Base-by-base conservation (phyloP, 768 basidiomycete species). In the Auricularia sp. region DNA sequence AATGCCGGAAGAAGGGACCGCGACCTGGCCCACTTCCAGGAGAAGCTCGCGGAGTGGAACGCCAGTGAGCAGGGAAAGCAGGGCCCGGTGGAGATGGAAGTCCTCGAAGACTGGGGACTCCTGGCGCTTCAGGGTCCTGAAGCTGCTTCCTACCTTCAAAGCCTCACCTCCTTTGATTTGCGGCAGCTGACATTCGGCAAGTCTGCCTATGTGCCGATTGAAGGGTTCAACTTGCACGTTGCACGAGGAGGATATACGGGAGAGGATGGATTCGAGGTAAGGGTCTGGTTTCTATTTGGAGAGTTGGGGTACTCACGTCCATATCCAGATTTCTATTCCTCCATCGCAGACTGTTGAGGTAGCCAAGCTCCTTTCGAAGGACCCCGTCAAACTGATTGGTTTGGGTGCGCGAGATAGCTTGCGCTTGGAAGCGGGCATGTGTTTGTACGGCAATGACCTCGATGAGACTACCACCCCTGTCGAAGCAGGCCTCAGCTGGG, bases 211-310 rank as follows among this genome's bases (percentile, higher is more conserved):
- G 82, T 92, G 8, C 84, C 88, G 1, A 81, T 97, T 51, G 87
- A 87, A 65, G 87, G 86, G 21, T 71, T 77, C 65, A 87, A 86
- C 71, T 82, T 91, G 42, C 93, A 98, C 72, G 84, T 98, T 35
- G 90, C 93, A 6, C 86, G 97, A 14, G 92, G 93, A 34, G 97
- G 97, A 3, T 99, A 99, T 76, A 98, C 97, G 0, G 97, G 97
- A 10, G 97, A 99, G 77, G 97, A 99, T 74, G 97, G 97, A 0
- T 98, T 99, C 69, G 97, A 99, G 81, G 93, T 87, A 34, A 65
- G 53, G 53, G 8, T 54, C 33, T 59, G 11, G 12, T 42, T 43
- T 11, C 14, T 1, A 2, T n/a, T n/a, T n/a, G n/a, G n/a, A n/a
- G n/a, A n/a, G 42, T n/a, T 34, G 12, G 2, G 16, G 35, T 56